Evolutionary conservation across 2,329 filamentous ascomycete species (phyloP).

Genomic region (Neofusicoccum laricinum): DNA sequence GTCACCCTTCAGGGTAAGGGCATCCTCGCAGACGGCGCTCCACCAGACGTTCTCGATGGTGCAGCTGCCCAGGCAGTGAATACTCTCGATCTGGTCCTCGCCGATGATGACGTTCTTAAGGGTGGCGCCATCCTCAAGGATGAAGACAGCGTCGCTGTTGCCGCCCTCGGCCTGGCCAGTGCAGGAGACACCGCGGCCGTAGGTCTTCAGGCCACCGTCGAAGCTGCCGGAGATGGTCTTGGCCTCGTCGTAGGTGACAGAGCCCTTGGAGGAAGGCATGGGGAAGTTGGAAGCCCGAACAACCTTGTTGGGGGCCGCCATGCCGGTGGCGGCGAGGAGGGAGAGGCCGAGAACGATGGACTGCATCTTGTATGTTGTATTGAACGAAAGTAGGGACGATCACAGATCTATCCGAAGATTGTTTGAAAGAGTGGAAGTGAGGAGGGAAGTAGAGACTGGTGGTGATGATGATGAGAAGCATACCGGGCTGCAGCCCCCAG

Average conservation of each 20-base stretch:
- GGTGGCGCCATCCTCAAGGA: slow-evolving; percentile 29
- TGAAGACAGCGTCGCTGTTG: slow-evolving; percentile 29
- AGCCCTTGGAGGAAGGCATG: slow-evolving; percentile 8
- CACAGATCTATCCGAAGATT: slow-evolving; percentile 7
- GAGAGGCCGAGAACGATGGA: not conserved
- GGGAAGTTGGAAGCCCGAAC: slow-evolving; percentile 3
- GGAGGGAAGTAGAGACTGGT: slow-evolving; percentile 1
- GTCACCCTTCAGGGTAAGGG: slow-evolving; percentile 25
- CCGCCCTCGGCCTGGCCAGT: slow-evolving; percentile 44
- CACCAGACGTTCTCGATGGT: slow-evolving; percentile 39
- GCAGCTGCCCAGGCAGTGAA: slow-evolving; percentile 51
- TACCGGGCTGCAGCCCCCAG: not conserved
- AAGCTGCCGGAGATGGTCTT: slow-evolving; percentile 2
- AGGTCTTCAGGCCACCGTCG: slow-evolving; percentile 11
- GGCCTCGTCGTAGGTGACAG: not conserved
- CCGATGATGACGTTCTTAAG: slow-evolving; percentile 51
- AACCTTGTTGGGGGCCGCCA: not conserved
- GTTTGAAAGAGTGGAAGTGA: slow-evolving; percentile 10
- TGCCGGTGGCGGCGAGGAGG: slow-evolving; percentile 9
- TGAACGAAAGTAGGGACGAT: slow-evolving; percentile 13
- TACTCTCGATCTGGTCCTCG: slow-evolving; percentile 45
- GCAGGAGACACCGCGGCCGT: slow-evolving; percentile 12
- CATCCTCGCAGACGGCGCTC: slow-evolving; percentile 39
- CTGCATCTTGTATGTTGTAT: slow-evolving; percentile 13
- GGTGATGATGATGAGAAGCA: not conserved